These are phyloP conservation scores for Phaffomyces thermotolerans DNA, from an alignment of 805 yeast species.

Conservation along the genomic window DNA sequence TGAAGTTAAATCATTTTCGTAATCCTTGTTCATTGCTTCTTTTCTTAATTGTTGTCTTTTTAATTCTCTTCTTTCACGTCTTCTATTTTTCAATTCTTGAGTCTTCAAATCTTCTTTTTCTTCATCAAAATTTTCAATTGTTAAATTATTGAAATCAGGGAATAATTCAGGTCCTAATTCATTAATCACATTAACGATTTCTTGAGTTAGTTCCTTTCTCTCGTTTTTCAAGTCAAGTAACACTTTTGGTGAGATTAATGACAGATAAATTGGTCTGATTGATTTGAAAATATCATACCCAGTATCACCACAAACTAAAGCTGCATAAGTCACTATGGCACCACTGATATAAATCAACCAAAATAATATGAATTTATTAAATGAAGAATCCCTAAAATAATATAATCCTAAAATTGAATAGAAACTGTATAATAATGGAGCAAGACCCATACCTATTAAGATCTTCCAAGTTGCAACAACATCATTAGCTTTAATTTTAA, in stretches of 20 bases:
- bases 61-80: constrained; percentile 23
- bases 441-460: constrained; percentile 77
- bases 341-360: constrained; percentile 54
- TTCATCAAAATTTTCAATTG: constrained; percentile 23
- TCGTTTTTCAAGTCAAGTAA: constrained; percentile 51
- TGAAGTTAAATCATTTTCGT: constrained; percentile 1
- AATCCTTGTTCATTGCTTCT: constrained; percentile 1
- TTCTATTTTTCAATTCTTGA: constrained; percentile 30
- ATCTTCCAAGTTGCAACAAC: constrained; percentile 98
- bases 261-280: constrained; percentile 69
- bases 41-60: constrained; percentile 10
- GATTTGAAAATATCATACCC: constrained; percentile 87
- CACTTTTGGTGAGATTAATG: constrained; percentile 51
- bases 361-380: constrained; percentile 24
- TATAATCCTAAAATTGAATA: constrained; percentile 60
- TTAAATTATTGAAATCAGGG: constrained; percentile 65
- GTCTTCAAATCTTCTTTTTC: constrained; percentile 30
- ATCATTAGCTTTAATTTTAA: constrained; percentile 86
- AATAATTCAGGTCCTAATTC: constrained; percentile 76
- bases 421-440: constrained; percentile 76
- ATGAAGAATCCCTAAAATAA: constrained; percentile 26
- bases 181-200: constrained; percentile 75
- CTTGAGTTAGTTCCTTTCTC: constrained; percentile 55
- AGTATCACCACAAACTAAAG: constrained; percentile 84
- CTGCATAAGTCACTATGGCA: constrained; percentile 76